phyloP scores from a whole-genome alignment of 2,329 filamentous ascomycete species.

The Paramyrothecium roridum region DNA sequence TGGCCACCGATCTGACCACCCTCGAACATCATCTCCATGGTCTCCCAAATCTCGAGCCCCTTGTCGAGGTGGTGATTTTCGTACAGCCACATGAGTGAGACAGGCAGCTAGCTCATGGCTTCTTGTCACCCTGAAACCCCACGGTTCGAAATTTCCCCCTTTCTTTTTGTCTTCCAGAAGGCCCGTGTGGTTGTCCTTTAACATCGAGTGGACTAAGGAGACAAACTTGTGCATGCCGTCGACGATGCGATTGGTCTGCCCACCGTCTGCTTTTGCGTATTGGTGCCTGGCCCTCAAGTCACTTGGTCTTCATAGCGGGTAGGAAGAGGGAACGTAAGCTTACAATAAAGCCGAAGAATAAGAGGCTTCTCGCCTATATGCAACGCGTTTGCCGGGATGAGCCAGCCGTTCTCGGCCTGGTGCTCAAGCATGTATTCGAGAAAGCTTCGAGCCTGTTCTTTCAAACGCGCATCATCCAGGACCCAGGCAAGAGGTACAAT shows the following conservation, averaged over 20 bases:
- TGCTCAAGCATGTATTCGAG: slow-evolving; percentile 2
- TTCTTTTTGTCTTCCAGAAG: slow-evolving; percentile 33
- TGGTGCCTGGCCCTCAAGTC: slow-evolving; percentile 18
- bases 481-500: slow-evolving; percentile 54
- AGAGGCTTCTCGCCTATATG: slow-evolving; percentile 45
- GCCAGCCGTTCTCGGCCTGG: slow-evolving; percentile 53
- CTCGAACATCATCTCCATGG: slow-evolving; percentile 30
- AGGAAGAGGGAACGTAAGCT: slow-evolving; percentile 29
- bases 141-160: slow-evolving; percentile 38
- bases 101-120: slow-evolving; percentile 31
- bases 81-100: slow-evolving; percentile 30
- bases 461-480: slow-evolving; percentile 37
- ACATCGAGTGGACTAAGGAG: slow-evolving; percentile 47
- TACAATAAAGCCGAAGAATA: slow-evolving; percentile 1
- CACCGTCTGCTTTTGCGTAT: slow-evolving; percentile 44
- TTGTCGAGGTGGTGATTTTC: slow-evolving; percentile 18
- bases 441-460: slow-evolving; percentile 33
- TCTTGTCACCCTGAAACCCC: slow-evolving; percentile 25
- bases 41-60: slow-evolving; percentile 27
- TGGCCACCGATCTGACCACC: slow-evolving; percentile 17
- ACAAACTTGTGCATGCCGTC: slow-evolving; percentile 47
- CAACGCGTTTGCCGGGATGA: slow-evolving; percentile 45
- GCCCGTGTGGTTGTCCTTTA: slow-evolving; percentile 47
- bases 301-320: not conserved
- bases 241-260: slow-evolving; percentile 39